phyloP scores from a whole-genome alignment of 192 early-diverging fungal species.

The Rhizophagus sp. region DNA sequence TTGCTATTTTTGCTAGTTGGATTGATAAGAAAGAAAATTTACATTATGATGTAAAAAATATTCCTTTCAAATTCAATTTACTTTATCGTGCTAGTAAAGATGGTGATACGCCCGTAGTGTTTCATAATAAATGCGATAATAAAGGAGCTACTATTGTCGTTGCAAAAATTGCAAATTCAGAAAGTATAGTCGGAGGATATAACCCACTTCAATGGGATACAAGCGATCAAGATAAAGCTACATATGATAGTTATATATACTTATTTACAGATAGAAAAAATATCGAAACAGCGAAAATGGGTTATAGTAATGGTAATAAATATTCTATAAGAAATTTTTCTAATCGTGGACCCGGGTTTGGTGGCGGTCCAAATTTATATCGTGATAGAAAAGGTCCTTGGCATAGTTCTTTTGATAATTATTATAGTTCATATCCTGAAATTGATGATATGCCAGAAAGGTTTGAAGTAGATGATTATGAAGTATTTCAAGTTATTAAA shows the following conservation, averaged over 20 bases:
- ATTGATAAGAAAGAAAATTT: neutral
- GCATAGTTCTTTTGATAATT: too few relatives aligned
- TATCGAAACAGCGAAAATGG: neutral
- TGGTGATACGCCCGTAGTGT: neutral
- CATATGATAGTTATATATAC: neutral
- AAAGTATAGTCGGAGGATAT: constrained; percentile 2
- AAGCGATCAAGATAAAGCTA: neutral
- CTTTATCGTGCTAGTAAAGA: neutral
- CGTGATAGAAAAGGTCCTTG: too few relatives aligned
- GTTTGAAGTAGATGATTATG: too few relatives aligned
- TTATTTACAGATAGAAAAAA: neutral
- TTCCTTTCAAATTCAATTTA: neutral
- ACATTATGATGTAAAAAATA: too few relatives aligned
- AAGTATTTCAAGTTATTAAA: too few relatives aligned
- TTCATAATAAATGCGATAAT: neutral
- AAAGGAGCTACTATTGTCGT: neutral
- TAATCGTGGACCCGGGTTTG: too few relatives aligned
- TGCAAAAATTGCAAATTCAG: neutral
- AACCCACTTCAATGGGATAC: neutral
- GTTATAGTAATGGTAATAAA: neutral
- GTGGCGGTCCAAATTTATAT: too few relatives aligned
- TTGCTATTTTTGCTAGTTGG: neutral
- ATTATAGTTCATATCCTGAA: too few relatives aligned
- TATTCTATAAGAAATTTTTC: neutral
- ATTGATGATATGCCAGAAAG: too few relatives aligned